Percentiles rank a stretch among this genome's conserved stretches.
phyloP scores from a whole-genome alignment of 345 rosid species.

The Populus tremula region DNA sequence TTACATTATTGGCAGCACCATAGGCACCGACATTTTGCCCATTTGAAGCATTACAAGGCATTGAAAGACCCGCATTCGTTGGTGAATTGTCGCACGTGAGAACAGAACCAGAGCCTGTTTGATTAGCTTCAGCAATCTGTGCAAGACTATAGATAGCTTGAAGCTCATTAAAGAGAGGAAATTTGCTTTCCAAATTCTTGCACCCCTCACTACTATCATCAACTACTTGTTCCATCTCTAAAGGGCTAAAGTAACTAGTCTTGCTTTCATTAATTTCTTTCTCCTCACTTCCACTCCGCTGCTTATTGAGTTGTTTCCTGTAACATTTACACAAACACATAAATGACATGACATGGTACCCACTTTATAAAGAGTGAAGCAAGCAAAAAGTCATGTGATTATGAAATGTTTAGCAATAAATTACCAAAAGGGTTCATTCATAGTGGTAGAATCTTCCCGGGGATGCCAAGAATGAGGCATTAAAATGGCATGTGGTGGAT shows the following conservation, averaged over 20 bases:
- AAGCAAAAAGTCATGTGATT: background rate
- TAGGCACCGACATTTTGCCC: slow-evolving; percentile 11
- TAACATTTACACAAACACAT: slow-evolving; percentile 24
- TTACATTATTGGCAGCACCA: slow-evolving; percentile 6
- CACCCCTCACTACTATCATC: slow-evolving; percentile 18
- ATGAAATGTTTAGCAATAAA: background rate
- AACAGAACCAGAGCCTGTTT: slow-evolving; percentile 40
- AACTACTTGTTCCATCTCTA: background rate
- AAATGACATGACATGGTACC: background rate
- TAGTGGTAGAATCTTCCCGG: slow-evolving; percentile 32
- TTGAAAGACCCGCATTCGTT: slow-evolving; percentile 9
- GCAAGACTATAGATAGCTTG: slow-evolving; percentile 39
- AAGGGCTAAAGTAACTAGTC: background rate
- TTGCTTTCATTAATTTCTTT: slow-evolving; percentile 10
- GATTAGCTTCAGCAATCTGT: slow-evolving; percentile 26
- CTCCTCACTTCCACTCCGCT: slow-evolving; percentile 14
- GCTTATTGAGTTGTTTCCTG: slow-evolving; percentile 27
- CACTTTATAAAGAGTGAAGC: background rate
- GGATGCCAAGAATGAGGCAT: slow-evolving; percentile 34
- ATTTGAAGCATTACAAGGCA: slow-evolving; percentile 6
- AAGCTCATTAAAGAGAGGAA: slow-evolving; percentile 34
- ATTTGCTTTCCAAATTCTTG: slow-evolving; percentile 26
- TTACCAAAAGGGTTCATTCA: slow-evolving; percentile 42
- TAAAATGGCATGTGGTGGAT: slow-evolving; percentile 10
- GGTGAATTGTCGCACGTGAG: slow-evolving; percentile 33